phyloP scores from a whole-genome alignment of 441 rosid genomes.

The Cnidoscolus chayamansa region DNA sequence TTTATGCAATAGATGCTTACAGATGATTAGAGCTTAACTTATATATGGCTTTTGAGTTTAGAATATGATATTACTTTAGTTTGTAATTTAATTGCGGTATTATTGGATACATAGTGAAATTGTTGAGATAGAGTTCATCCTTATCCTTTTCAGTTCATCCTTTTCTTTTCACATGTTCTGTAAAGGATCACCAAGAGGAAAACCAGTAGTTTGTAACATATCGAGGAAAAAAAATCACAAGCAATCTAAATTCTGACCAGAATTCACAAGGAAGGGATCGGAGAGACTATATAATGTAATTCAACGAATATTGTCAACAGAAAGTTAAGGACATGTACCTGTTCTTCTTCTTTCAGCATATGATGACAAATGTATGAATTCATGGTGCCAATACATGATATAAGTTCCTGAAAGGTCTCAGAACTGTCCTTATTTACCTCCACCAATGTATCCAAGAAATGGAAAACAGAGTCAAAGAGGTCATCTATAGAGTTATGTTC shows the following conservation, averaged over 20 bases:
- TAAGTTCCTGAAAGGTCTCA: slow-evolving; percentile 45
- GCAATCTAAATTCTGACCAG: neutral
- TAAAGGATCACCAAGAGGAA: neutral
- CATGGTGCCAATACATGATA: slow-evolving; percentile 40
- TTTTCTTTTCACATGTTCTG: neutral
- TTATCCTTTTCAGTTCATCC: no score
- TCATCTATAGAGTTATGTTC: slow-evolving; percentile 56
- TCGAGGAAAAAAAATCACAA: neutral
- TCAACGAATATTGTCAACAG: neutral
- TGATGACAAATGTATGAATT: slow-evolving; percentile 57
- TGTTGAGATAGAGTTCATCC: no score
- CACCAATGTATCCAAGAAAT: slow-evolving; percentile 37
- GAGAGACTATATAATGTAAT: neutral
- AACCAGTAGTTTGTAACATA: neutral
- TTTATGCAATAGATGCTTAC: no score
- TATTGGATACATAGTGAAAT: no score
- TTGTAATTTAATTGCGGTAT: no score
- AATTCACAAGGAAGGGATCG: neutral
- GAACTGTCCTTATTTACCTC: slow-evolving; percentile 30
- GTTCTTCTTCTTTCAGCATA: slow-evolving; percentile 75
- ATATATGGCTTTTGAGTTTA: no score
- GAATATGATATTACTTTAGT: no score
- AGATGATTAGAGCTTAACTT: no score
- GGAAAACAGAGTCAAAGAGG: slow-evolving; percentile 42
- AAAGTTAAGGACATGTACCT: slow-evolving; percentile 38